Evolutionary conservation across 1,139 yeast genomes (phyloP).

Genomic region (Taiozyma sp.): DNA sequence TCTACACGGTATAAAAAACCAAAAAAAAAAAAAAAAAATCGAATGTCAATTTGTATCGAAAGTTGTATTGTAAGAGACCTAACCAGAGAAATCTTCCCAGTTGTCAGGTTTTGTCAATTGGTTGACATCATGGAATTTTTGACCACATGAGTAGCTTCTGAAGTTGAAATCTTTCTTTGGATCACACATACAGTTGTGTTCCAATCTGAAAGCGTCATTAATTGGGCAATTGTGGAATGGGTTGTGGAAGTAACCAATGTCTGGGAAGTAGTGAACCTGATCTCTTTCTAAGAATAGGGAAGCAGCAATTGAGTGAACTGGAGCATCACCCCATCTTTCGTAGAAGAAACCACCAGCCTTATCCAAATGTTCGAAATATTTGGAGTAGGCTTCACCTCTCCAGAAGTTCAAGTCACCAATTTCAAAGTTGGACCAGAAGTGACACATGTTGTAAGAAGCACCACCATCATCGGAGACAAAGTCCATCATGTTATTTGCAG

Average conservation of each 20-base stretch:
- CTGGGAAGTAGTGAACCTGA: constrained; percentile 74
- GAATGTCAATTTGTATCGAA: neutral
- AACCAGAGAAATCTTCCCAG: constrained; percentile 53
- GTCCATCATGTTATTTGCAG: constrained; percentile 64
- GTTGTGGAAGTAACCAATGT: constrained; percentile 78
- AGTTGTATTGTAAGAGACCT: neutral
- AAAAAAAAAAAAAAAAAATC: too few species aligned
- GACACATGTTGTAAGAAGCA: constrained; percentile 71
- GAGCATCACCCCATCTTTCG: constrained; percentile 97
- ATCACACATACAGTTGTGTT: constrained; percentile 65
- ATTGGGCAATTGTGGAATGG: constrained; percentile 85
- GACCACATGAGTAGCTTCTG: constrained; percentile 79
- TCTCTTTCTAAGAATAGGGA: constrained; percentile 60
- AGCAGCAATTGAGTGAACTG: constrained; percentile 83
- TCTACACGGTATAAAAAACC: neutral
- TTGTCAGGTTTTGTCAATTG: constrained; percentile 63
- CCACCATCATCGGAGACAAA: constrained; percentile 70
- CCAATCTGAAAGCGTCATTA: constrained; percentile 47
- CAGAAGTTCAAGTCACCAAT: constrained; percentile 74
- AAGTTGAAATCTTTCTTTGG: constrained; percentile 71
- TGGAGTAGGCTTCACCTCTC: constrained; percentile 61
- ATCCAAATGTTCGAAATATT: constrained; percentile 71
- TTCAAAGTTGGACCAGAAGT: constrained; percentile 94
- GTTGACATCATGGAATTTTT: constrained; percentile 58
- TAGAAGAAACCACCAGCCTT: constrained; percentile 83